Evolutionary conservation across 2,329 filamentous ascomycete genomes (phyloP), one percentile per base, ranked within the genome.

Genomic region (Fusarium albidum): DNA sequence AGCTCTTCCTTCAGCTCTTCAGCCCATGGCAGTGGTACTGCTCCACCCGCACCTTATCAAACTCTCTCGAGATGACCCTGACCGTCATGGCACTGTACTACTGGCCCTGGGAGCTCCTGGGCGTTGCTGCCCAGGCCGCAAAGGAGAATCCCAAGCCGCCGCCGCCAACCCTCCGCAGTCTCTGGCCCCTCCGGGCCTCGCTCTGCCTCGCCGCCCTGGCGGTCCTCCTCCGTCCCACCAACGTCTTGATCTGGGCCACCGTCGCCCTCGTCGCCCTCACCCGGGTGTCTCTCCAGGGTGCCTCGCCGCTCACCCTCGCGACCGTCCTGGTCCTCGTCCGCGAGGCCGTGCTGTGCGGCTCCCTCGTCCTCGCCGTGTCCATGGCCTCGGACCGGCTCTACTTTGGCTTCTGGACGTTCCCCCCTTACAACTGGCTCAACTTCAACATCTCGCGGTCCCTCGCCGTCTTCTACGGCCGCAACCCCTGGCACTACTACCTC

Each of bases 11-110:
- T 27, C 69, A 74, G 31, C 64, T 74, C 21, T 67, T 71, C 49
- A 75, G 65, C 47, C 71, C 95, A 7, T 99, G 95, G 92, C 92
- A 97, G 72, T 98, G 91, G 91, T 98, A 95, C 74, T 95, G 89
- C 75, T 95, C 92, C 2, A 94, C 92, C 0, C 84, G 95, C 39
- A 96, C 95, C 1, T 89, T 99, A 68, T 97, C 94, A 48, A 99
- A 99, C 75, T 95, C 88, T 45, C 78, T 98, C 5, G 95, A 99
- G 78, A 92, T 89, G n/a, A 90, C 90, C 1, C 76, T 99, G 63
- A 97, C 94, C 5, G 80, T 90, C 53, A 80, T 86, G 66, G 94
- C 92, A 2, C 78, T 98, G 38, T 86, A 86, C 69, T 84, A 87
- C 65, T 98, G 92, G 90, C 94, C 95, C 11, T 98, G 95, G 93